Conservation (phyloP, 2,329 filamentous ascomycete genomes). For the Colletotrichum tropicicola region DNA sequence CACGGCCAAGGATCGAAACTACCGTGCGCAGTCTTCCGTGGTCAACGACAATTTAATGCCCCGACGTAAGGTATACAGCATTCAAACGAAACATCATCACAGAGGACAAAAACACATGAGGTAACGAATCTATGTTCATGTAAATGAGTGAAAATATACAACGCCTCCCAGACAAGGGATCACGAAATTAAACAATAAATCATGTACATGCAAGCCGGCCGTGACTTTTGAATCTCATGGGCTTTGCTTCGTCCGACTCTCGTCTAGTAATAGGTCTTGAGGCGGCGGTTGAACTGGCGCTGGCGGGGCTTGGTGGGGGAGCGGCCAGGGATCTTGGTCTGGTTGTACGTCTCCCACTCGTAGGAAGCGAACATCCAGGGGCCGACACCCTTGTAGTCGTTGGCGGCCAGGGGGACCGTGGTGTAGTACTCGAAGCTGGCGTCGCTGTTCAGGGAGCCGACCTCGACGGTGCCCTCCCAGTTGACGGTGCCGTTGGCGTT, state of each 20-base stretch:
- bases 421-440: constrained; percentile 53
- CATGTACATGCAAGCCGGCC: constrained; percentile 17
- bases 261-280: constrained; percentile 8
- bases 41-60: too few relatives aligned
- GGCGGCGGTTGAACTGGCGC: constrained; percentile 23
- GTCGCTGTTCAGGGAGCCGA: constrained; percentile 59
- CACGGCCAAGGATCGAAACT: too few relatives aligned
- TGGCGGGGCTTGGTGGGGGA: background rate
- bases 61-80: too few relatives aligned
- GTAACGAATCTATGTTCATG: constrained; percentile 15
- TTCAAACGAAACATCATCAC: background rate
- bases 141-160: constrained; percentile 13
- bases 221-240: background rate
- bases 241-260: background rate
- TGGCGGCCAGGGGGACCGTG: constrained; percentile 13
- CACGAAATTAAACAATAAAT: constrained; percentile 20
- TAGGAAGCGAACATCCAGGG: constrained; percentile 33
- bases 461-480: constrained; percentile 61
- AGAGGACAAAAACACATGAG: background rate
- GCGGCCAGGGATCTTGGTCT: constrained; percentile 4
- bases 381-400: constrained; percentile 34
- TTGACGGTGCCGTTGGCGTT: constrained; percentile 57
- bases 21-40: too few relatives aligned
- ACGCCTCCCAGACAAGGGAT: background rate
- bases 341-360: constrained; percentile 33